These are phyloP conservation scores for Vitis rotundifolia DNA, from an alignment of 164 flowering plant species.

Conservation along the genomic window DNA sequence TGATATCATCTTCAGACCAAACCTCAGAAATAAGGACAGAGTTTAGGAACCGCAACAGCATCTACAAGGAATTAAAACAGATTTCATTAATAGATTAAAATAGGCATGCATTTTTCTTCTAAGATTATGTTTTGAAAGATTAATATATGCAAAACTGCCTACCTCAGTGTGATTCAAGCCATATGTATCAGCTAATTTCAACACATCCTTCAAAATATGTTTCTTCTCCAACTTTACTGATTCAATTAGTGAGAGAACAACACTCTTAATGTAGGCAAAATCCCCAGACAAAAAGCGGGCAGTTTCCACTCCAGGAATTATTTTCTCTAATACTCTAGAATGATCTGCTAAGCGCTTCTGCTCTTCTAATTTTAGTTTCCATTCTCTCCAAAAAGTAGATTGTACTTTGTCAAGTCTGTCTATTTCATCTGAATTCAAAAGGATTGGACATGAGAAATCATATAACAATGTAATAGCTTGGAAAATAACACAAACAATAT, in stretches of 20 bases:
- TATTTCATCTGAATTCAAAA: constrained; percentile 51
- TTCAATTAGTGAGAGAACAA: constrained; percentile 57
- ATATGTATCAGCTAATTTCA: constrained; percentile 65
- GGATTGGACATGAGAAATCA: neutral
- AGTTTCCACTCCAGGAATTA: constrained; percentile 86
- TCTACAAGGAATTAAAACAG: constrained; percentile 44
- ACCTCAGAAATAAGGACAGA: constrained; percentile 75
- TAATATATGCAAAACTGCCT: constrained; percentile 3
- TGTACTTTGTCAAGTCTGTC: constrained; percentile 55
- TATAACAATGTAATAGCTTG: neutral
- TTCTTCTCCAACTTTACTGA: constrained; percentile 77
- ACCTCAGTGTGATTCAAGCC: constrained; percentile 72
- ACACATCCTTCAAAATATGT: constrained; percentile 57
- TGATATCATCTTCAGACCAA: constrained; percentile 81
- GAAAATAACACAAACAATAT: neutral
- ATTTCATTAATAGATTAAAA: neutral
- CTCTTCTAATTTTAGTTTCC: constrained; percentile 85
- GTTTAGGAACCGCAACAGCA: constrained; percentile 55
- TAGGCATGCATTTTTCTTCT: neutral
- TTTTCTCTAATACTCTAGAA: constrained; percentile 70
- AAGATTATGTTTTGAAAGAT: neutral
- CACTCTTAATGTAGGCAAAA: constrained; percentile 55
- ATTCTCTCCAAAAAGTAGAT: constrained; percentile 90
- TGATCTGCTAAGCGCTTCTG: constrained; percentile 76
- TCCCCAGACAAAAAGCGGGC: constrained; percentile 85